Evolutionary conservation across 352 stramenopile genomes (phyloP).

Genomic region (Pythium grandisporangium): DNA sequence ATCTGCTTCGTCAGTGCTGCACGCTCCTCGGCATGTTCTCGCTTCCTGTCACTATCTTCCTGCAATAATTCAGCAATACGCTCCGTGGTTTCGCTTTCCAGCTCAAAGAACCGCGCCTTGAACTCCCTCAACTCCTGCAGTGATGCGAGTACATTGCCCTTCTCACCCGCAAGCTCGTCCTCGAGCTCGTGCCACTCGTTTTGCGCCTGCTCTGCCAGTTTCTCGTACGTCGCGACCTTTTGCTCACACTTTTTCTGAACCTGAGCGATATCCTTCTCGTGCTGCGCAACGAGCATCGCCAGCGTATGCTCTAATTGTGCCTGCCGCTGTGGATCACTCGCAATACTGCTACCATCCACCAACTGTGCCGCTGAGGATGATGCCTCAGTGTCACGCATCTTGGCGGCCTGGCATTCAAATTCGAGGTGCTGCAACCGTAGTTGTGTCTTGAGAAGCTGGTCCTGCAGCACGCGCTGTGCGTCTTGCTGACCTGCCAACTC

Average conservation of each 20-base stretch:
- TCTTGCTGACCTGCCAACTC: conserved; percentile 5
- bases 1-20: conserved; percentile 10
- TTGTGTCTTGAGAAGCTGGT: conserved; percentile 43
- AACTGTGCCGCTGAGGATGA: neutral
- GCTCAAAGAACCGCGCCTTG: conserved; percentile 53
- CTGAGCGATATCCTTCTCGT: conserved; percentile 28
- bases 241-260: conserved; percentile 44
- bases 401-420: conserved; percentile 42
- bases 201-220: conserved; percentile 41
- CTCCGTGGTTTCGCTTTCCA: conserved; percentile 48
- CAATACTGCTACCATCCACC: no score
- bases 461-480: conserved; percentile 8
- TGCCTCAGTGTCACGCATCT: neutral
- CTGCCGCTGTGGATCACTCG: neutral
- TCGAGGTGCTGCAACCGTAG: conserved; percentile 54
- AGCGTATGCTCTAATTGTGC: conserved; percentile 14
- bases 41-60: conserved; percentile 41
- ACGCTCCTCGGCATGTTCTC: conserved; percentile 14
- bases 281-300: conserved; percentile 23
- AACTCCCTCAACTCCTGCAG: conserved; percentile 69
- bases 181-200: conserved; percentile 71
- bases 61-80: conserved; percentile 57
- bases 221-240: conserved; percentile 55
- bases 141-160: conserved; percentile 36
- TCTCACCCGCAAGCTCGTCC: conserved; percentile 39